Conservation (phyloP, 768 basidiomycete genomes). For the Pleurotus djamor region DNA sequence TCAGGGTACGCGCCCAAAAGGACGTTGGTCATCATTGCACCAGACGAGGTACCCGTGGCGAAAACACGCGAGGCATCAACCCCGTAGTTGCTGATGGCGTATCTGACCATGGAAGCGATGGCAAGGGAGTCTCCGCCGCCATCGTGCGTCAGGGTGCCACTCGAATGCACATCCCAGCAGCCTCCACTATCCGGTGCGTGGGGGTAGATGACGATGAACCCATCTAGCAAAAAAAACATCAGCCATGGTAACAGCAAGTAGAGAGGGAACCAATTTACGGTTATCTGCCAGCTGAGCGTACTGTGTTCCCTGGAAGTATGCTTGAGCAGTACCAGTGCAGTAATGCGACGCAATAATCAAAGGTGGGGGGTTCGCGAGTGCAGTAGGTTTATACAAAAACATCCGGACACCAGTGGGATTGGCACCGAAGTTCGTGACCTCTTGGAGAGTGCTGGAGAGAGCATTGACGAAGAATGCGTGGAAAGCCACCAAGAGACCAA, state of each 20-base stretch:
- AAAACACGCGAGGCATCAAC: conserved; percentile 48
- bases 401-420: conserved; percentile 54
- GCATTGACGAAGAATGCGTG: conserved; percentile 18
- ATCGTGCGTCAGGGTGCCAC: conserved; percentile 51
- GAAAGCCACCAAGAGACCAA: conserved; percentile 13
- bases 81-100: conserved; percentile 44
- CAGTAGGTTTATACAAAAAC: conserved; percentile 41
- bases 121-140: conserved; percentile 53
- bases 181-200: conserved; percentile 38
- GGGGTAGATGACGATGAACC: conserved; percentile 52
- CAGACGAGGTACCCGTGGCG: conserved; percentile 49
- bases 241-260: neutral
- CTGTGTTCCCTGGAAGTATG: conserved; percentile 45
- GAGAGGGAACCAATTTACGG: neutral
- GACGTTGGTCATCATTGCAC: conserved; percentile 62
- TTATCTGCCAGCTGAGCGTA: conserved; percentile 47
- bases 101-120: conserved; percentile 44
- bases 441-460: conserved; percentile 29
- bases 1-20: conserved; percentile 53
- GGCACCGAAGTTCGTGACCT: conserved; percentile 44
- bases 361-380: conserved; percentile 33
- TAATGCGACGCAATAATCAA: conserved; percentile 54
- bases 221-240: conserved; percentile 19
- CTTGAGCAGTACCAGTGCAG: conserved; percentile 50
- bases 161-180: conserved; percentile 54